Conservation (phyloP, 768 basidiomycete genomes). For the Glaciozyma martinii region DNA sequence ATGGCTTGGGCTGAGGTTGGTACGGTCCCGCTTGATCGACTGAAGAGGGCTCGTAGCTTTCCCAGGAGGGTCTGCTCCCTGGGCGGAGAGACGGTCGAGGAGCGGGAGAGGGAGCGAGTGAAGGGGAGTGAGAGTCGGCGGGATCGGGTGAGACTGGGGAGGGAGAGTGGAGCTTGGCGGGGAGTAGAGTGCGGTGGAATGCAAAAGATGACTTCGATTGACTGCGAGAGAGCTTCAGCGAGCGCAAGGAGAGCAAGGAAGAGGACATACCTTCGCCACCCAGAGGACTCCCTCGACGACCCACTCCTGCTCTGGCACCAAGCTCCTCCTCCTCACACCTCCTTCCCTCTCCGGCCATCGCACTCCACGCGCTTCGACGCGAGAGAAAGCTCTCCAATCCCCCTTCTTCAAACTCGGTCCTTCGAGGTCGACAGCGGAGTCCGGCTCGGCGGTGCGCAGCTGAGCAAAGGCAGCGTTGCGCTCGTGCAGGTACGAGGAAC, state of each 20-base stretch:
- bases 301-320: slow-evolving; percentile 7
- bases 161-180: too few species aligned
- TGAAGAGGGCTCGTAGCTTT: too few species aligned
- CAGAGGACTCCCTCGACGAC: slow-evolving; percentile 7
- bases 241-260: not conserved
- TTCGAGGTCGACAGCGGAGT: slow-evolving; percentile 2
- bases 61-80: too few species aligned
- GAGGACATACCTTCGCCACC: slow-evolving; percentile 7
- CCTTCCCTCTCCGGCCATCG: slow-evolving; percentile 5
- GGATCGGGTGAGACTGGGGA: too few species aligned
- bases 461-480: not conserved
- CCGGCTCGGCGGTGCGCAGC: not conserved
- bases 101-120: too few species aligned
- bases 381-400: slow-evolving; percentile 17
- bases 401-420: slow-evolving; percentile 3
- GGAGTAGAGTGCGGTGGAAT: too few species aligned
- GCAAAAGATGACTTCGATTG: too few species aligned
- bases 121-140: too few species aligned
- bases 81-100: too few species aligned
- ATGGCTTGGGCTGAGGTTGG: too few species aligned
- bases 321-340: not conserved
- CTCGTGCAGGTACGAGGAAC: not conserved
- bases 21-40: too few species aligned
- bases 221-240: too few species aligned
- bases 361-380: slow-evolving; percentile 6